Conservation (phyloP, 495 filamentous ascomycete genomes). For the Apodospora peruviana region DNA sequence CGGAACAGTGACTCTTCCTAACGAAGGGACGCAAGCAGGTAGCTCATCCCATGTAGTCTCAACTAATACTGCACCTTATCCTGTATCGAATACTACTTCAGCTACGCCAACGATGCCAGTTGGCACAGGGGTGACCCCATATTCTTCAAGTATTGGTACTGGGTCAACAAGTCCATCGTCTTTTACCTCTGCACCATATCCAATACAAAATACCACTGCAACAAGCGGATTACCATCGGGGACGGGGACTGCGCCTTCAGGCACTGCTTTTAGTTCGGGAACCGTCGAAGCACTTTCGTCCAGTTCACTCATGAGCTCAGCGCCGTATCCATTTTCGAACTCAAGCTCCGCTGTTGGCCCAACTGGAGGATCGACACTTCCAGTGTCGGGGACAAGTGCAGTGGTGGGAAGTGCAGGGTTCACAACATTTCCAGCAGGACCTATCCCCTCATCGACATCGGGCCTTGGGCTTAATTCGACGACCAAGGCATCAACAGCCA, state of each 20-base stretch:
- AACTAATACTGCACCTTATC: background rate
- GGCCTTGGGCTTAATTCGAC: background rate
- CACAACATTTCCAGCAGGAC: background rate
- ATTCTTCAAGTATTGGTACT: background rate
- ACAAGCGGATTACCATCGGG: background rate
- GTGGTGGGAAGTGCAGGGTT: background rate
- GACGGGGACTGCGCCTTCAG: constrained; percentile 14
- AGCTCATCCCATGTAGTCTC: background rate
- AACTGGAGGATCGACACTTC: constrained; percentile 9
- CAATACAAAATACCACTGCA: constrained; percentile 16
- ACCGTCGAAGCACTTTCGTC: constrained; percentile 1
- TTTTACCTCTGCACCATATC: constrained; percentile 12
- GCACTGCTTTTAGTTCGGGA: constrained; percentile 1
- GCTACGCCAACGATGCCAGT: background rate
- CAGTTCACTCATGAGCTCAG: constrained; percentile 11
- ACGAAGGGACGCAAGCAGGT: background rate
- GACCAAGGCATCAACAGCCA: background rate
- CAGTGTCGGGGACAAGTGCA: background rate
- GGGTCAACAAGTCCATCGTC: background rate
- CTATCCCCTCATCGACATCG: background rate
- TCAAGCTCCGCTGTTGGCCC: constrained; percentile 12
- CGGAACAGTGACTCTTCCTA: background rate
- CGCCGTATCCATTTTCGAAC: constrained; percentile 23
- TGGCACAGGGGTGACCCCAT: background rate
- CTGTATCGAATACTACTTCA: constrained; percentile 1